Evolutionary conservation across 2,329 filamentous ascomycete species (phyloP).

Genomic region (Neofusicoccum ribis): DNA sequence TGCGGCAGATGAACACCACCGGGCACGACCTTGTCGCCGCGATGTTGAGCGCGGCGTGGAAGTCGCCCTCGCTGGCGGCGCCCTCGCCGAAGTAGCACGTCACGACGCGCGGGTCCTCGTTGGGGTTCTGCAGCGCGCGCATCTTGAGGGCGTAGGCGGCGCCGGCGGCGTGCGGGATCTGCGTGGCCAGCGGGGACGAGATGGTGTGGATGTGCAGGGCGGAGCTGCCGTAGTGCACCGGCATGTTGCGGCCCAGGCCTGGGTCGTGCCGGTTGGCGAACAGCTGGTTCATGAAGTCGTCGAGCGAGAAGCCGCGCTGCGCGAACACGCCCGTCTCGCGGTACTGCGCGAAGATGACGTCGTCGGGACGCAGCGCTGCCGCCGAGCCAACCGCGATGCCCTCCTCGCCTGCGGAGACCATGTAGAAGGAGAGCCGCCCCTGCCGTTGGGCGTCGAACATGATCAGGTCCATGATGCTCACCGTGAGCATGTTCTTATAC

Average conservation of each 20-base stretch:
- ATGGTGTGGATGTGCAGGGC: constrained; percentile 89
- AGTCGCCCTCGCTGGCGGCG: constrained; percentile 86
- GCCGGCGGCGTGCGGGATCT: constrained; percentile 84
- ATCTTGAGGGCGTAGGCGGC: constrained; percentile 87
- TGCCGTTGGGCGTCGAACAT: constrained; percentile 98
- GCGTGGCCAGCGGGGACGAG: constrained; percentile 81
- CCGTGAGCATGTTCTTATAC: constrained; percentile 67
- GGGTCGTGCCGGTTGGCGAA: constrained; percentile 83
- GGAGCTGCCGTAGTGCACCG: constrained; percentile 87
- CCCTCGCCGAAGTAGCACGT: constrained; percentile 90
- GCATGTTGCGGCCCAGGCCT: constrained; percentile 90
- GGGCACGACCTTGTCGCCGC: constrained; percentile 86
- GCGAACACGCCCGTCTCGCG: constrained; percentile 89
- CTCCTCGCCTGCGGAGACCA: constrained; percentile 93
- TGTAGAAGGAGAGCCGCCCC: constrained; percentile 93
- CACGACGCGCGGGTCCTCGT: constrained; percentile 58
- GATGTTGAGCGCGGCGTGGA: constrained; percentile 88
- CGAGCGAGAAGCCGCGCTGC: constrained; percentile 81
- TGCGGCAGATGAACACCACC: constrained; percentile 85
- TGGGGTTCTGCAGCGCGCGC: constrained; percentile 71
- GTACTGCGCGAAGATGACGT: constrained; percentile 94
- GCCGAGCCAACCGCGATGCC: constrained; percentile 89
- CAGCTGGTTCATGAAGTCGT: constrained; percentile 92
- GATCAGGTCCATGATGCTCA: constrained; percentile 89
- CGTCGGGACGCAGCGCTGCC: constrained; percentile 76